Base-by-base conservation (phyloP, 805 yeast species). In the Candida insectalens region DNA sequence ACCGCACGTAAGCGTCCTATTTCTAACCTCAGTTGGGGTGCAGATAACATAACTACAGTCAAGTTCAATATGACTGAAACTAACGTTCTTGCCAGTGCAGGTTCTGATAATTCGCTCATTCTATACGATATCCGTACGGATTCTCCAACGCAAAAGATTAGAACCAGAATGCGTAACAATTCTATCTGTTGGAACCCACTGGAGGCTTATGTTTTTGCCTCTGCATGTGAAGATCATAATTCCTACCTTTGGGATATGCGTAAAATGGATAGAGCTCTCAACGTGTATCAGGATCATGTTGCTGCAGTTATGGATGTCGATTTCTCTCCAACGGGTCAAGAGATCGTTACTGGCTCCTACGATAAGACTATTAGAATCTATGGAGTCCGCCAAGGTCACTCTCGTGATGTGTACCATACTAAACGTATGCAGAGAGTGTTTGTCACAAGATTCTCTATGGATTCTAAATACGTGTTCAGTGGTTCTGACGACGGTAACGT, bases 401-500 rank as follows among this genome's bases (percentile, higher is more conserved):
- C 95, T 5, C 69, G 96, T 41, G 99, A 92, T 50, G 71, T 94
- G 29, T 92, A 92, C 56, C 98, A 92, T 51, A 92, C 98, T 10
- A 87, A 85, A 63, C 74, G 99, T 54, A 92, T 92, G 99, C 99
- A 92, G 62, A 79, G 89, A 39, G 83, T 92, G 8, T 84, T 87
- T 58, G 71, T 82, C 36, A 84, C 80, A 27, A 77, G 78, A 43
- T 94, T 68, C 58, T 74, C 95, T 6, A 85, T 85, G 74, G 99
- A 92, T 59, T 71, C 94, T 36, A 76, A 79, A 51, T 92, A 85
- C 59, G 74, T 92, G 23, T 60, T 88, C 33, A 74, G 85, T 38
- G 98, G 96, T 14, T 83, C 95, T 2, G 98, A 92, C 57, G 99
- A 92, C 56, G 94, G 96, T 45, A 94, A 94, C 57, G 76, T 94